These are phyloP conservation scores for Serendipita indica DNA, from an alignment of 768 basidiomycete species.

Conservation along the genomic window DNA sequence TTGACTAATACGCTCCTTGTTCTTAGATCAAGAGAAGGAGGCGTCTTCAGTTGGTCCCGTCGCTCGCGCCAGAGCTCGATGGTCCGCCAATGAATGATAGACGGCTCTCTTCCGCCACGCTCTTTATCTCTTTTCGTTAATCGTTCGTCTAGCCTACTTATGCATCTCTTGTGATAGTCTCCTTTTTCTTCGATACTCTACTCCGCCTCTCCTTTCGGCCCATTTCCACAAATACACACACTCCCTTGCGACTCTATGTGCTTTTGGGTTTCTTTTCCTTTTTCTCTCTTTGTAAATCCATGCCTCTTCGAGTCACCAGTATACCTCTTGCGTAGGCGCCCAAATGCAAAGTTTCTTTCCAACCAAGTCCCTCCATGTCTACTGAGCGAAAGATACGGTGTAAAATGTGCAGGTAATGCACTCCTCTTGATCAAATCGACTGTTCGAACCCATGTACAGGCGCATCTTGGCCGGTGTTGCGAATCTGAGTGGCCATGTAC, in stretches of 20 bases:
- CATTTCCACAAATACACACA: neutral
- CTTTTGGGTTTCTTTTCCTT: neutral
- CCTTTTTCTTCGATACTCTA: neutral
- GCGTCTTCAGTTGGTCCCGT: constrained; percentile 7
- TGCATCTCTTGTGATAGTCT: neutral
- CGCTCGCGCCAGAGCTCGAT: constrained; percentile 7
- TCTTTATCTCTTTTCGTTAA: neutral
- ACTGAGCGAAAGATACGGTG: constrained; percentile 56
- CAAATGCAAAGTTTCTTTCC: neutral
- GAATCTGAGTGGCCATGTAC: constrained; percentile 85
- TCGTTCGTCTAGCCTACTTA: neutral
- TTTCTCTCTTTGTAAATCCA: neutral
- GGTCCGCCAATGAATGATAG: constrained; percentile 5
- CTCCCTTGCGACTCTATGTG: neutral
- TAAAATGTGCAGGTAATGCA: constrained; percentile 72
- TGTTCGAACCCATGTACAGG: constrained; percentile 24
- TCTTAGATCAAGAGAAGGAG: neutral
- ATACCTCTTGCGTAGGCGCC: neutral
- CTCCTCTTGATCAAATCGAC: neutral
- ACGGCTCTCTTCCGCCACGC: neutral
- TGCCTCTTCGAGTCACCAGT: neutral
- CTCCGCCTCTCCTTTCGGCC: neutral
- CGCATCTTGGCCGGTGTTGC: constrained; percentile 80
- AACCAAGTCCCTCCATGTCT: neutral
- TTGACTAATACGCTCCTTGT: neutral